Conservation (phyloP, 148 eudicot genomes). For the Rhododendron kiyosumense region DNA sequence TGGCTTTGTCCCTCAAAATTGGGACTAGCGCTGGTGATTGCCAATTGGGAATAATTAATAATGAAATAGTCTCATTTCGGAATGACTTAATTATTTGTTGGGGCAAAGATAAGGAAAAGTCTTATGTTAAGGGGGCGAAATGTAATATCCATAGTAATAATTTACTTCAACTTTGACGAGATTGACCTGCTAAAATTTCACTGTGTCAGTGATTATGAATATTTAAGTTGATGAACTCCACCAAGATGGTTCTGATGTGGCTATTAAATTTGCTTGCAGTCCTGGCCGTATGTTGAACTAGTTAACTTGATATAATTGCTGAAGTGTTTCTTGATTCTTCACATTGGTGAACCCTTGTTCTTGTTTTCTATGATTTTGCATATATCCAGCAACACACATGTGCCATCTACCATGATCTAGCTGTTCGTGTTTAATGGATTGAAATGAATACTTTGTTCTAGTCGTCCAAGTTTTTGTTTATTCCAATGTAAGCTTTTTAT, state of each 20-base stretch:
- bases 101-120: not conserved
- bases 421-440: not conserved
- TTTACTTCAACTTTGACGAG: not conserved
- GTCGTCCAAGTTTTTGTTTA: not conserved
- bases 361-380: not conserved
- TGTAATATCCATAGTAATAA: not conserved
- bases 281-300: not conserved
- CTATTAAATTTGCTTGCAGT: not conserved
- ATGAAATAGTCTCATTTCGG: not conserved
- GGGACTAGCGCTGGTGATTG: not conserved
- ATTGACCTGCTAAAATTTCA: not conserved
- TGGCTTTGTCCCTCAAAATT: not conserved
- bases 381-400: not conserved
- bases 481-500: not conserved
- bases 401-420: not conserved
- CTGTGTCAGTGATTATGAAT: not conserved
- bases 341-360: not conserved
- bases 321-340: not conserved
- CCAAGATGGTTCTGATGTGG: not conserved
- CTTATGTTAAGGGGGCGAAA: not conserved
- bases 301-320: not conserved
- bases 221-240: not conserved
- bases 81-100: not conserved
- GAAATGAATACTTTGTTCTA: not conserved
- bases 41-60: not conserved